Base-by-base conservation (phyloP, 108 stramenopile genomes). In the Skeletonema grethae region DNA sequence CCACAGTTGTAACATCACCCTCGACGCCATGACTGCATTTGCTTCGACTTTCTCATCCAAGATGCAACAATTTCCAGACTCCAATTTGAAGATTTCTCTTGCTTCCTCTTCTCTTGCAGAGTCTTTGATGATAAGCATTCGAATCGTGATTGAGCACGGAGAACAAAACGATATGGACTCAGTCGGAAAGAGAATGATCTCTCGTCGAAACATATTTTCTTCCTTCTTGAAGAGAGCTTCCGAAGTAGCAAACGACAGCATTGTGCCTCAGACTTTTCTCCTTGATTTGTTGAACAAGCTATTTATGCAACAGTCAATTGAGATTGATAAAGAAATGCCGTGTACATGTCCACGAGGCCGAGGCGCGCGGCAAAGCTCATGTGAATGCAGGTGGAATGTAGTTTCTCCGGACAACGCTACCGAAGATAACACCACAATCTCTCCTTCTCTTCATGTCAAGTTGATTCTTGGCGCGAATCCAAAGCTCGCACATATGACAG, bases 381-480 rank as follows among this genome's bases (percentile, higher is more conserved):
- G 46, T 16, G 46, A 18, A 4, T 48, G 46, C 16, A 48, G 4
- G 16, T 46, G 45, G 45, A 46, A 46, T 16, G n/a, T 16, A 0
- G 5, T 15, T 31, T 4, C 45, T 46, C 2, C 45, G 5, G 45
- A 46, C n/a, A 46, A 16, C 5, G 16, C 13, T 46, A 8, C 3
- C 45, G 16, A 16, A 15, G 45, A 36, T 36, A 36, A 18, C n/a
- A 46, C 16, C n/a, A 18, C 12, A 4, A 12, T 15, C 16, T 34
- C 29, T 24, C 32, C 29, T 5, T 59, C 58, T 3, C n/a, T 59
- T 13, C 58, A 59, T 59, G n/a, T 59, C 34, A 15, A 35, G 18
- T 5, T 34, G 58, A 22, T 74, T 13, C 45, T 85, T 8, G 25
- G 57, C 8, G 67, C 56, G 0, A 46, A 59, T 30, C 75, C 78